Base-by-base conservation (phyloP, 73 alveolate species). In the Urostyla sp. region DNA sequence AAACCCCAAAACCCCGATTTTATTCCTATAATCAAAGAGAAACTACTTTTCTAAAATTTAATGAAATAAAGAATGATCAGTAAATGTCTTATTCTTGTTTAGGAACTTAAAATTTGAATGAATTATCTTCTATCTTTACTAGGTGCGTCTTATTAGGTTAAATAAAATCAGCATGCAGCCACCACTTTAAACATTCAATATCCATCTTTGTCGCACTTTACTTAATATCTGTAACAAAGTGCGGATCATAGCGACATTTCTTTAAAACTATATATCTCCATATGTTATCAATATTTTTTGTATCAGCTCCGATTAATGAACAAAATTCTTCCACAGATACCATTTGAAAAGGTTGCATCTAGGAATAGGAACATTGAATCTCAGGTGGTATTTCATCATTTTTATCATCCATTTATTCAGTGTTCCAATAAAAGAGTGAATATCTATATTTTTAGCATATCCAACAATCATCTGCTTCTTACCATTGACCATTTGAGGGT, bases 381-480 rank as follows among this genome's bases (percentile, higher is more conserved):
- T 11, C 15, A 40, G 51, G 51, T 26, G 11, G 16, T 50, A 15
- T 18, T 18, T 8, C 36, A 50, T 7, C 16, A 26, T 50, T 5
- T 21, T 59, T 8, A 59, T 24, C 30, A 35, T n/a, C n/a, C 6
- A 11, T 2, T 59, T 26, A 7, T 6, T 31, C 55, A 18, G 21
- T 36, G 16, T 63, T 13, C 15, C 44, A 63, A 48, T 43, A 63
- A 46, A 63, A 63, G 6, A 63, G 13, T 26, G 61, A 63, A 32
- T 63, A 63, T 26, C 44, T 63, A 21, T 27, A 40, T 23, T 63
- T 63, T 10, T 63, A 37, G 43, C 79, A 63, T 5, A 63, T 63
- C 79, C 79, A 63, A 34, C 79, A 63, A 23, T 36, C n/a, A 24
- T 63, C 79, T 43, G 61, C 15, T 46, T 63, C 79, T 3, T 16